Percentiles rank a stretch among this genome's conserved stretches.
These are phyloP conservation scores for Nicotiana rustica DNA, from an alignment of 305 asterid species.

Conservation along the genomic window DNA sequence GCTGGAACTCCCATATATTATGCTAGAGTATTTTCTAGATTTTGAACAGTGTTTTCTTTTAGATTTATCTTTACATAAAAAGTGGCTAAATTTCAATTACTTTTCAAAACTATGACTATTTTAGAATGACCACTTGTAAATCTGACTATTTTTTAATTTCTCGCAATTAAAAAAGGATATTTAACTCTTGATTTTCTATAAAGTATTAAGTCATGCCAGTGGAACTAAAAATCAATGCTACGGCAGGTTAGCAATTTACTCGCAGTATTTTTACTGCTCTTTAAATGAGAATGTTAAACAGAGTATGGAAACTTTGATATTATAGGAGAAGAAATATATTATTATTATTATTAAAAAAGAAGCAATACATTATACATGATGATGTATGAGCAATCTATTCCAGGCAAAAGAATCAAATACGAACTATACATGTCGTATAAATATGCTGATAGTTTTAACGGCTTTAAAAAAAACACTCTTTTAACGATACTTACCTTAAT, in stretches of 20 bases:
- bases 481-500: slow-evolving; percentile 52
- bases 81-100: no score
- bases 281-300: not conserved
- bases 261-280: not conserved
- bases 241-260: no score
- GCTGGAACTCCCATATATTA: no score
- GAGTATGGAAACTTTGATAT: not conserved
- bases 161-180: not conserved
- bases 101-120: no score
- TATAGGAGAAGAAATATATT: not conserved
- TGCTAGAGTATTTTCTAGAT: no score
- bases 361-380: not conserved
- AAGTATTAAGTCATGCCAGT: not conserved
- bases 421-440: not conserved
- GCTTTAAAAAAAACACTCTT: slow-evolving; percentile 27
- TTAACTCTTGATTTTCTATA: not conserved
- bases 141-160: no score
- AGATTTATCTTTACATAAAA: no score
- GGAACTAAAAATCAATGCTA: not conserved
- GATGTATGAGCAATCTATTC: slow-evolving; percentile 12
- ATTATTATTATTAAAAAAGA: not conserved
- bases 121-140: no score
- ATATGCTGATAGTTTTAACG: not conserved
- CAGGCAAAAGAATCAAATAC: not conserved
- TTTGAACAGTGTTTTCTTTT: no score